Evolutionary conservation across 768 basidiomycete genomes (phyloP).

Genomic region (Kwoniella botswanensis): DNA sequence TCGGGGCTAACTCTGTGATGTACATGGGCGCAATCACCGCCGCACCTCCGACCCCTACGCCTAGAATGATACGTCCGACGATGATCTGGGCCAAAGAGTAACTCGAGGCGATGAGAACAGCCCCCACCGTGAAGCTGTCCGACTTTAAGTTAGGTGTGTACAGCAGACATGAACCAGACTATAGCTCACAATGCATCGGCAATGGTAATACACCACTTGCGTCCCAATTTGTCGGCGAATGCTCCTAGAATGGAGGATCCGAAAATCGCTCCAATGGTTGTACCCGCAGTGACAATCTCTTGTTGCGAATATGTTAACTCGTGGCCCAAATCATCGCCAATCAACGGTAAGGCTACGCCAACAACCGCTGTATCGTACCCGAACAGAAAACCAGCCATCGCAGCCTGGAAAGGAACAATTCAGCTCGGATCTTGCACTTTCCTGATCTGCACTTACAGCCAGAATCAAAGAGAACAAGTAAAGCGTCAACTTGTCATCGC

Average conservation of each 20-base stretch:
- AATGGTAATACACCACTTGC: slow-evolving; percentile 25
- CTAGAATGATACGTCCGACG: slow-evolving; percentile 33
- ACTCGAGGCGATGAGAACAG: slow-evolving; percentile 30
- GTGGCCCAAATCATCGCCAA: slow-evolving; percentile 21
- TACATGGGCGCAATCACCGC: slow-evolving; percentile 30
- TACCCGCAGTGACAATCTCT: slow-evolving; percentile 30
- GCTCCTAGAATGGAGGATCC: slow-evolving; percentile 17
- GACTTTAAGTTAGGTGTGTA: background rate
- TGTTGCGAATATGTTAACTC: slow-evolving; percentile 13
- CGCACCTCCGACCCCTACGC: slow-evolving; percentile 33
- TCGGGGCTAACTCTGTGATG: slow-evolving; percentile 33
- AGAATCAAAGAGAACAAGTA: slow-evolving; percentile 24
- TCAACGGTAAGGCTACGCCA: slow-evolving; percentile 24
- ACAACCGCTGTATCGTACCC: slow-evolving; percentile 26
- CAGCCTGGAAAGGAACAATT: slow-evolving; percentile 23
- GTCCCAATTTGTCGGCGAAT: slow-evolving; percentile 22
- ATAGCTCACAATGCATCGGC: slow-evolving; percentile 20
- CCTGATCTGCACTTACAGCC: background rate
- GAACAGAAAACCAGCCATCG: slow-evolving; percentile 27
- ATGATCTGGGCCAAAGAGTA: slow-evolving; percentile 31
- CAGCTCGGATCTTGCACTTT: background rate
- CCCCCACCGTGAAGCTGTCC: slow-evolving; percentile 12
- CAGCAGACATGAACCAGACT: background rate
- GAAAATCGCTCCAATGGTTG: slow-evolving; percentile 33
- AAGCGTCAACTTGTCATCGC: slow-evolving; percentile 24